Conservation (phyloP, 129 eudicot genomes). For the Chrysanthemum seticuspe region DNA sequence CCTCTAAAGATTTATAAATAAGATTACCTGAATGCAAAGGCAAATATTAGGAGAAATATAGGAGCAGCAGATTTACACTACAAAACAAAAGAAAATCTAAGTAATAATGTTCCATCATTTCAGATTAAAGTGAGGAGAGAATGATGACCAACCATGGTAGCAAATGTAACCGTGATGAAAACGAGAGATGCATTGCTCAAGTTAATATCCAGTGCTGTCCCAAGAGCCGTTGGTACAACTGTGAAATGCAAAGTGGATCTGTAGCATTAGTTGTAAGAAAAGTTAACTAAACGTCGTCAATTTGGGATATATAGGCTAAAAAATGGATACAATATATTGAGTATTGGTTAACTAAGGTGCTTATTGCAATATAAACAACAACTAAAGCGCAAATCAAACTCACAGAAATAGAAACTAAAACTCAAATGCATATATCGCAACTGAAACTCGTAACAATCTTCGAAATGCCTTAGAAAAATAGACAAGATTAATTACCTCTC, state of each 20-base stretch:
- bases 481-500: constrained; percentile 54
- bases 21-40: constrained; percentile 91
- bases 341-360: constrained; percentile 2
- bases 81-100: constrained; percentile 22
- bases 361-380: neutral
- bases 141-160: constrained; percentile 82
- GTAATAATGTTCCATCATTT: neutral
- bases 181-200: constrained; percentile 98
- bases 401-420: constrained; percentile 6
- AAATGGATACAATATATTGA: neutral
- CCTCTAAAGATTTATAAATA: constrained; percentile 1
- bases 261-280: constrained; percentile 73
- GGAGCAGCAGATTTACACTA: constrained; percentile 99
- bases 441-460: constrained; percentile 3
- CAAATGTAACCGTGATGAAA: constrained; percentile 97
- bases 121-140: constrained; percentile 19
- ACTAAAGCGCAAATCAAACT: neutral
- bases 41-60: constrained; percentile 91
- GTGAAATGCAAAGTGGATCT: constrained; percentile 84
- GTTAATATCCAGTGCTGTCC: constrained; percentile 95
- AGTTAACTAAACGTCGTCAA: constrained; percentile 40
- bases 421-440: neutral
- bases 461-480: neutral
- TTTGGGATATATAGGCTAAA: constrained; percentile 1
- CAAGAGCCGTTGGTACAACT: constrained; percentile 95